Conservation (phyloP, 2,329 filamentous ascomycete genomes). For the Sporothrix phasma region DNA sequence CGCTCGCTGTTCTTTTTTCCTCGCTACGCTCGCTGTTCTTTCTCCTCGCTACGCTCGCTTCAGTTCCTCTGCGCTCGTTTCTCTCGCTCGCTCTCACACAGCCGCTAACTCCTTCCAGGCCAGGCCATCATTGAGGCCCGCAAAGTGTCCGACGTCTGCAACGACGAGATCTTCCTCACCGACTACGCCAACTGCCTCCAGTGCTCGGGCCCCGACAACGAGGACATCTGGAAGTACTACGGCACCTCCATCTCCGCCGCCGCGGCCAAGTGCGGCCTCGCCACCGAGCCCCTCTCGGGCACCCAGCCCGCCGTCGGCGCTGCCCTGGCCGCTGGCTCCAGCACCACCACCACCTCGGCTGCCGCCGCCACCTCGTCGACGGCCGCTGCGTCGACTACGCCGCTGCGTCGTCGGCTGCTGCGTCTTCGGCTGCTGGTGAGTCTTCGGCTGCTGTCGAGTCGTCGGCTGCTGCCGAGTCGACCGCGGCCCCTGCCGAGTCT, state of each 20-base stretch:
- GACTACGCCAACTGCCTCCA: conserved; percentile 33
- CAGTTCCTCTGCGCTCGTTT: too few species aligned
- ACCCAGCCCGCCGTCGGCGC: conserved; percentile 13
- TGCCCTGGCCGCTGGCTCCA: neutral
- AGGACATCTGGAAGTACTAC: conserved; percentile 34
- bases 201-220: conserved; percentile 31
- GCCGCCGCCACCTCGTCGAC: conserved; percentile 2
- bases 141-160: conserved; percentile 26
- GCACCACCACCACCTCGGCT: neutral
- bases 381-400: neutral
- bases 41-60: neutral
- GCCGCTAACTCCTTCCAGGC: conserved; percentile 15
- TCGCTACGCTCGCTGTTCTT: neutral
- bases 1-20: neutral
- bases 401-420: neutral
- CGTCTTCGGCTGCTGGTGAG: neutral
- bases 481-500: neutral
- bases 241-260: conserved; percentile 25
- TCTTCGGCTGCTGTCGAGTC: neutral
- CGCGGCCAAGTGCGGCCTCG: conserved; percentile 24
- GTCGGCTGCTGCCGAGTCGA: neutral
- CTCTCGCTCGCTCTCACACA: neutral
- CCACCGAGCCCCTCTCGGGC: conserved; percentile 20
- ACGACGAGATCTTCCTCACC: conserved; percentile 28
- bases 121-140: conserved; percentile 29